These are phyloP conservation scores for Corymbia citriodora DNA, from an alignment of 441 rosid species.

Conservation along the genomic window DNA sequence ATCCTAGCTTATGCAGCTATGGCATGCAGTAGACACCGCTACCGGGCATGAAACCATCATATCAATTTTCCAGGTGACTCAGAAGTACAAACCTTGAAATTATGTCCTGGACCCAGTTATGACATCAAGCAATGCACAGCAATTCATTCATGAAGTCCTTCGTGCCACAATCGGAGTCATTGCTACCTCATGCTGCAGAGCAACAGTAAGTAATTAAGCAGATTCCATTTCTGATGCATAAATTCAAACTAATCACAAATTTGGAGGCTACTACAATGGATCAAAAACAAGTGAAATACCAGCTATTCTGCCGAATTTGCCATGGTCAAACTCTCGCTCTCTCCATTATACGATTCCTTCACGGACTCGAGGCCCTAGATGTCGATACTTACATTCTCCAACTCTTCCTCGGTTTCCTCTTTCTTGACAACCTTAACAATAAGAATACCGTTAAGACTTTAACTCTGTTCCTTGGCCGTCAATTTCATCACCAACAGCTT, in stretches of 20 bases:
- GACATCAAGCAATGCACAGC: not conserved
- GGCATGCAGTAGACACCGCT: no score
- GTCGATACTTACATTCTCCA: not conserved
- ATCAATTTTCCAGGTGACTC: not conserved
- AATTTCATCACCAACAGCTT: not conserved
- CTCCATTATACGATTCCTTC: not conserved
- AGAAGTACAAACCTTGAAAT: not conserved
- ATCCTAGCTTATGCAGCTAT: not conserved
- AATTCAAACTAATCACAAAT: not conserved
- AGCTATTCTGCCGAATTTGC: not conserved
- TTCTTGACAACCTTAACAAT: not conserved
- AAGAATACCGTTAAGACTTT: not conserved
- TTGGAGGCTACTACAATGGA: not conserved
- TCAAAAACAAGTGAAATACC: not conserved
- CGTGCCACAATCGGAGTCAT: not conserved
- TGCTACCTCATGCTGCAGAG: not conserved
- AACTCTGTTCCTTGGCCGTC: not conserved
- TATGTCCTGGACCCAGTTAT: not conserved
- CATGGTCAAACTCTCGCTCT: not conserved
- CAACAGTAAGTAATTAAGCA: not conserved
- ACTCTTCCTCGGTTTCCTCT: not conserved
- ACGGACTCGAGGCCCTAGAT: not conserved
- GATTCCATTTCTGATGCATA: not conserved
- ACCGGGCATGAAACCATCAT: not conserved
- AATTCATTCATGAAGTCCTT: not conserved